Base-by-base conservation (phyloP, 2,329 filamentous ascomycete species). In the Hymenoscyphus fraxineus region DNA sequence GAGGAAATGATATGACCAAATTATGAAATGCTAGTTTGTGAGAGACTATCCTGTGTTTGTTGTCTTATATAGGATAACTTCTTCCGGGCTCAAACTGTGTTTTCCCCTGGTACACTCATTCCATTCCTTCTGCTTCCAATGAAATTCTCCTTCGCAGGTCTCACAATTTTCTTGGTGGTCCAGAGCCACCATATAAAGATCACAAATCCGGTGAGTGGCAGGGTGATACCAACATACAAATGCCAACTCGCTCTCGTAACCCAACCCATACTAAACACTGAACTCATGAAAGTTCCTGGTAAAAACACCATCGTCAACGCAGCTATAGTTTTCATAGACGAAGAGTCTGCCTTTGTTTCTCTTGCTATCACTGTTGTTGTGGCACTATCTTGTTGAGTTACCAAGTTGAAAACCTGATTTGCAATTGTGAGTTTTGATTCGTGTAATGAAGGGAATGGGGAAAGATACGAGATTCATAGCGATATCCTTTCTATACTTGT, bases 221-320 rank as follows among this genome's bases (percentile, higher is more conserved):
- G n/a, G 3, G 41, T 47, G 16, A 47, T 47, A n/a, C 44, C 44
- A n/a, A 47, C 44, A 47, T 47, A 47, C 44, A 47, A 22, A 22
- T 47, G 19, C 44, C 44, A 47, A 47, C 44, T 47, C 44, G n/a
- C 6, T 22, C 44, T 47, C 44, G 44, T 47, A 19, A 47, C 44
- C n/a, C 44, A 47, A 47, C 44, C 41, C n/a, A 47, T 47, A 47
- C 44, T 47, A 3, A 47, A 47, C n/a, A 47, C 13, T 16, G n/a
- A 22, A 16, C 44, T 47, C n/a, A 47, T 47, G 2, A 47, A 66
- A 31, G 77, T 78, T 0, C 73, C 76, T 3, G 78, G 78, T 1
- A 79, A 74, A 65, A 79, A 79, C 2, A 75, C 64, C 69, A 79
- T 77, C 32, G 77, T 79, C 64, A 80, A 69, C 3, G 77, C 69